Conservation (phyloP, 306 rosid genomes). For the Casuarina equisetifolia region DNA sequence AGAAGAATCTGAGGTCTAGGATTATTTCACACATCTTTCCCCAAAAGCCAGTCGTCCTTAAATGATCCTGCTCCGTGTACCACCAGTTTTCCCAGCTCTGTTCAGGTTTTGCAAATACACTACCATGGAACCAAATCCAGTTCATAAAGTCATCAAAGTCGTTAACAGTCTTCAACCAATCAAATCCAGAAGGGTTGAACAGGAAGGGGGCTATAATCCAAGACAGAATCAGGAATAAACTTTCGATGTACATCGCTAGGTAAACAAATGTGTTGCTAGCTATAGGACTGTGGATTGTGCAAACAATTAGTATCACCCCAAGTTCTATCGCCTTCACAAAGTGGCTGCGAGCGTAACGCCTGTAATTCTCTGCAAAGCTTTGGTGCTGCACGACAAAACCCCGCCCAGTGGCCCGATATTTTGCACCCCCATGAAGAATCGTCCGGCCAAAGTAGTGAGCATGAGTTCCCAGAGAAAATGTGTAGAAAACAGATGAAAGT, state of each 20-base stretch:
- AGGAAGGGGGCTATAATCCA: conserved; percentile 53
- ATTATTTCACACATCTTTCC: too few species aligned
- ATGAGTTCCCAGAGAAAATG: too few species aligned
- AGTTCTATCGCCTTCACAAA: conserved; percentile 16
- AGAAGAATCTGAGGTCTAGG: too few species aligned
- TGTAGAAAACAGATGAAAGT: conserved; percentile 6
- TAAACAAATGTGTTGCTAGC: conserved; percentile 52
- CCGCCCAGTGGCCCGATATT: conserved; percentile 82
- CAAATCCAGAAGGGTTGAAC: too few species aligned
- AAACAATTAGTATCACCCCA: too few species aligned
- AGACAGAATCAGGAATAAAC: conserved; percentile 77
- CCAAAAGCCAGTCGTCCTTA: too few species aligned
- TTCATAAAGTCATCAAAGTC: conserved; percentile 79
- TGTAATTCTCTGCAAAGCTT: conserved; percentile 83
- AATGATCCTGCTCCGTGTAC: conserved; percentile 62
- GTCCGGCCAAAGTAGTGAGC: conserved; percentile 51
- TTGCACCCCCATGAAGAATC: conserved; percentile 88
- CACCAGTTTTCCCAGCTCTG: conserved; percentile 98
- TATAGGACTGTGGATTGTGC: too few species aligned
- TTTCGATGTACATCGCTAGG: conserved; percentile 68
- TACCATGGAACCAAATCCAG: conserved; percentile 77
- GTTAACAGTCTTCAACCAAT: not conserved
- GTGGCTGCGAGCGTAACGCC: conserved; percentile 89
- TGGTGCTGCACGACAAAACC: conserved; percentile 40
- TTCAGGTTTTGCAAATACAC: conserved; percentile 84